phyloP scores from a whole-genome alignment of 192 early-diverging fungal genomes.

The Dissophora globulifera region DNA sequence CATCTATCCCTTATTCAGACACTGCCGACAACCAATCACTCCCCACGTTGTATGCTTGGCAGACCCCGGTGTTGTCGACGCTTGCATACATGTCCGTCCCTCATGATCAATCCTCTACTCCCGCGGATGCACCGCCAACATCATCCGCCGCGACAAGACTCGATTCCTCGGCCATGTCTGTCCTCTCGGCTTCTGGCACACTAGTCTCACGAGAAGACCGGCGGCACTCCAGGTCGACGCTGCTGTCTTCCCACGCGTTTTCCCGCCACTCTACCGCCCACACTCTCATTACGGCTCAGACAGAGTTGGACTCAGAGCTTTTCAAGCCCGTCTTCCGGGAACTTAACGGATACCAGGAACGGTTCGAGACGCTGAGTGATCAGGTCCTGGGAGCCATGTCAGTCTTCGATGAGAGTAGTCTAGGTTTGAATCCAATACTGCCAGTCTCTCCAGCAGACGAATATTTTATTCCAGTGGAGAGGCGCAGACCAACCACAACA shows the following conservation, averaged over 20 bases:
- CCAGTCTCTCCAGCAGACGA: neutral
- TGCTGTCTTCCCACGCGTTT: neutral
- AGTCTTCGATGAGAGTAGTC: neutral
- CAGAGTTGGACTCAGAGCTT: conserved; percentile 11
- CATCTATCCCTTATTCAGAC: too few species aligned
- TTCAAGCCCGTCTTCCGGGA: conserved; percentile 20
- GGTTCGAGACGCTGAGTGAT: conserved; percentile 27
- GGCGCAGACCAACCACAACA: too few species aligned
- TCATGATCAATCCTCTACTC: too few species aligned
- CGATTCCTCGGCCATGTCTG: conserved; percentile 12
- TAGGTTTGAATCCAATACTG: neutral
- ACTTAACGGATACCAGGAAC: conserved; percentile 15
- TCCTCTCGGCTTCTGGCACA: conserved; percentile 39
- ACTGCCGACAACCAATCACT: too few species aligned
- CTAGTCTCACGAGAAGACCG: conserved; percentile 15
- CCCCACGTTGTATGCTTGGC: too few species aligned
- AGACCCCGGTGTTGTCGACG: too few species aligned
- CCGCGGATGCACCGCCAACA: neutral
- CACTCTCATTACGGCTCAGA: neutral
- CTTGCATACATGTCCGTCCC: too few species aligned
- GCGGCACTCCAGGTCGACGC: neutral
- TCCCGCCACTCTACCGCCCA: conserved; percentile 1
- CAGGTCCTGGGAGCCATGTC: conserved; percentile 34
- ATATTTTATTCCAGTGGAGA: neutral
- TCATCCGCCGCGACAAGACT: neutral